Evolutionary conservation across 768 basidiomycete species (phyloP).

Genomic region (Hirschioporus abietinus): DNA sequence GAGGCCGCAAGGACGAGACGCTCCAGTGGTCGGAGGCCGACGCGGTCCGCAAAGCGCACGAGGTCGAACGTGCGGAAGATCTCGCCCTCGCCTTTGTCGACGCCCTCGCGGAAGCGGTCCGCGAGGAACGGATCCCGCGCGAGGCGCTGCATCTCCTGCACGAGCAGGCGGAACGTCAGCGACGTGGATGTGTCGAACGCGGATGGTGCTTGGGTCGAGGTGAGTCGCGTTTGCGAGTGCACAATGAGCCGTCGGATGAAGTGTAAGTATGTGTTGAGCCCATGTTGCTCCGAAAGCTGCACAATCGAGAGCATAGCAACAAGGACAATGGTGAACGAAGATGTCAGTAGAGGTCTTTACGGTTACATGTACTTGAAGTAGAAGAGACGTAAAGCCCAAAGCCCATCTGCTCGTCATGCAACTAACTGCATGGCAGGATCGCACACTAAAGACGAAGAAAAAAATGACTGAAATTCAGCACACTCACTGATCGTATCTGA

Average conservation of each 20-base stretch:
- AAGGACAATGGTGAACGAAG: neutral
- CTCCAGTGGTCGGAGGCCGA: constrained; percentile 77
- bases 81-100: constrained; percentile 85
- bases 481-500: constrained; percentile 90
- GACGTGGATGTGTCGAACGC: constrained; percentile 71
- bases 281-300: constrained; percentile 95
- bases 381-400: constrained; percentile 13
- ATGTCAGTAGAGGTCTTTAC: neutral
- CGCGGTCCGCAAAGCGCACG: constrained; percentile 73
- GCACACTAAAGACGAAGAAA: constrained; percentile 8
- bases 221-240: constrained; percentile 71
- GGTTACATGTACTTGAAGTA: constrained; percentile 12
- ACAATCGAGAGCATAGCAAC: constrained; percentile 11
- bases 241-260: constrained; percentile 95
- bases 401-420: constrained; percentile 11
- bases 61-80: constrained; percentile 81
- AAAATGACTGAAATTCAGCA: constrained; percentile 3
- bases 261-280: constrained; percentile 94
- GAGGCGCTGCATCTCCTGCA: constrained; percentile 84
- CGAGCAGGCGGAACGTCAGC: constrained; percentile 77
- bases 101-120: constrained; percentile 84
- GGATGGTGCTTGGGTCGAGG: constrained; percentile 52
- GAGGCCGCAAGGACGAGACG: constrained; percentile 72
- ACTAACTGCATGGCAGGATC: constrained; percentile 3
- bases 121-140: constrained; percentile 88